These are phyloP conservation scores for Pythium guiyangense DNA, from an alignment of 352 stramenopile genomes.

Conservation along the genomic window DNA sequence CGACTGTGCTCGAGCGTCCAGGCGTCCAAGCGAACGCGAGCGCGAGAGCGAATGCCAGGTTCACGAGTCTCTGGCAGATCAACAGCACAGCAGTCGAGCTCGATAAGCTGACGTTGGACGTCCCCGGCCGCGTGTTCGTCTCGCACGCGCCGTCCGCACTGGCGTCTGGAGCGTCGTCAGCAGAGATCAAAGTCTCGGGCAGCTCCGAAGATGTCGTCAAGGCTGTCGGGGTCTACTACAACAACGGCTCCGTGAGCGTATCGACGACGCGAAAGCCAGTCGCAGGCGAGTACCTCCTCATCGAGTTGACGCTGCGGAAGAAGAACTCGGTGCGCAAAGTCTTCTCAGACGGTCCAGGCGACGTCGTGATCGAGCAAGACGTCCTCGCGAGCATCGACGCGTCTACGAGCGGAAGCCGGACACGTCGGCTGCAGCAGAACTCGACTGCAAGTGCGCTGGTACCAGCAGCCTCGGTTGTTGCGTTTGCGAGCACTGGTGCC, in stretches of 20 bases:
- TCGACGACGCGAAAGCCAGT: not conserved
- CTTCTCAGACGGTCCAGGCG: conserved; percentile 1
- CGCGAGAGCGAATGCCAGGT: too few relatives aligned
- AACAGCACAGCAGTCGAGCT: too few relatives aligned
- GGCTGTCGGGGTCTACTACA: not conserved
- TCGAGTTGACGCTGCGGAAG: not conserved
- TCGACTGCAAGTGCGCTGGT: not conserved
- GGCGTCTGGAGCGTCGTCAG: not conserved
- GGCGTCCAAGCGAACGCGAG: too few relatives aligned
- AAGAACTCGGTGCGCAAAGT: conserved; percentile 7
- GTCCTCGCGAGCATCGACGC: not conserved
- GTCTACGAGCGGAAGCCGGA: not conserved
- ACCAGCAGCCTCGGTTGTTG: not conserved
- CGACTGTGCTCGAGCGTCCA: too few relatives aligned
- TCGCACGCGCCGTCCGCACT: too few relatives aligned
- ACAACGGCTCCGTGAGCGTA: not conserved
- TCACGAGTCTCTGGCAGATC: too few relatives aligned
- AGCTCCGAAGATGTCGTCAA: conserved; percentile 6
- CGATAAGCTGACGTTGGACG: too few relatives aligned
- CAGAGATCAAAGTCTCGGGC: conserved; percentile 1
- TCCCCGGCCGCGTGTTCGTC: too few relatives aligned
- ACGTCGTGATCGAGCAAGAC: conserved; percentile 1
- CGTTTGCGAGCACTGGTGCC: not conserved
- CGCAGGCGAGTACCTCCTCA: conserved; percentile 1
- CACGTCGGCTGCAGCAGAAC: not conserved